Percentiles rank a stretch among this genome's conserved stretches.
Evolutionary conservation across 345 rosid genomes (phyloP).

Genomic region (Populus euphratica): DNA sequence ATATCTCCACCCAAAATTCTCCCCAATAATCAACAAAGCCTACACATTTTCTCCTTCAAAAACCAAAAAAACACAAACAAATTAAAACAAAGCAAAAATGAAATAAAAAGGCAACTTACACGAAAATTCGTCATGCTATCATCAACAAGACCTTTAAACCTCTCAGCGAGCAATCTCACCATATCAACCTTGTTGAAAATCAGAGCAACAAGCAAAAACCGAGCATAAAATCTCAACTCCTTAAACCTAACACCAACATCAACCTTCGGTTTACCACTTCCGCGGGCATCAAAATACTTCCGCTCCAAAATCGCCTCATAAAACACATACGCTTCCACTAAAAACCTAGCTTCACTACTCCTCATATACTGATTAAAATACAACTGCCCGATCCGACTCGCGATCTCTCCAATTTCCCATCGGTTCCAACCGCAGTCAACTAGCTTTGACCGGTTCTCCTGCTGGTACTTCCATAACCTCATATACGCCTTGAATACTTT

Average conservation of each 20-base stretch:
- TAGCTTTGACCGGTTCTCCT: conserved; percentile 62
- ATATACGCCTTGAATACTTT: conserved; percentile 92
- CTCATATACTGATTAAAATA: conserved; percentile 93
- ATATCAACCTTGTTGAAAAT: conserved; percentile 62
- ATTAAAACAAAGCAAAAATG: neutral
- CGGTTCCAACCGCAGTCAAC: conserved; percentile 78
- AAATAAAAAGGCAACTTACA: conserved; percentile 37
- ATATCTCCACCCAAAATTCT: neutral
- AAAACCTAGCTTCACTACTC: conserved; percentile 77
- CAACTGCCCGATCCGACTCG: conserved; percentile 98
- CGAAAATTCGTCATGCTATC: conserved; percentile 64
- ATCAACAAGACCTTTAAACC: conserved; percentile 47
- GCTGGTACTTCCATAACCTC: conserved; percentile 98
- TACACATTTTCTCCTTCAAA: neutral
- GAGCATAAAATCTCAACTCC: conserved; percentile 82
- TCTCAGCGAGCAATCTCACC: conserved; percentile 36
- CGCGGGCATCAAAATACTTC: conserved; percentile 62
- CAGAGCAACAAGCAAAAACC: conserved; percentile 80
- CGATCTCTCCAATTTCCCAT: conserved; percentile 99
- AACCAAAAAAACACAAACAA: neutral
- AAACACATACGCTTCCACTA: conserved; percentile 83
- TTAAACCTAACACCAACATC: conserved; percentile 75
- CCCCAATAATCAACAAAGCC: neutral
- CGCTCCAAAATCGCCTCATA: conserved; percentile 84
- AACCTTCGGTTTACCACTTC: conserved; percentile 26